Base-by-base conservation (phyloP, 352 stramenopile genomes). In the Peronospora farinosa region DNA sequence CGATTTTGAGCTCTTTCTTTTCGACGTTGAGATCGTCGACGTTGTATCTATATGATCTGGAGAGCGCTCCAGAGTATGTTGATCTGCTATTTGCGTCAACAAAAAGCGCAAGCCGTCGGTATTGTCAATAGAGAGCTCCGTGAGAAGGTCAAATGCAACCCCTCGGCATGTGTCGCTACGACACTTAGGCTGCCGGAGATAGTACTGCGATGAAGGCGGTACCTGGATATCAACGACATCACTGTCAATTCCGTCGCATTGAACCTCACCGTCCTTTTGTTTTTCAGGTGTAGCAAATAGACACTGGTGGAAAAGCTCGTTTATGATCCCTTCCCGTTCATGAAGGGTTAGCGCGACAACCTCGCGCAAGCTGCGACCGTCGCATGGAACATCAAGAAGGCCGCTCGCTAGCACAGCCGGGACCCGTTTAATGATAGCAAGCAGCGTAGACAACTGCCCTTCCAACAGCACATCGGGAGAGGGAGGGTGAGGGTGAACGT, bases 141-240 rank as follows among this genome's bases (percentile, higher is more conserved):
- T 53, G 9, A 95, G 57, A n/a, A 95, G 60, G 9, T 87, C 74
- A 61, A 92, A 95, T 7, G 84, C 81, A 41, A 91, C 51, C 10
- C 80, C 69, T 36, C 84, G 68, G 32, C 74, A 88, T 1, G 71
- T 75, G 17, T 88, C 74, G 47, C 72, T 89, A n/a, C 72, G 78
- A 31, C 84, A 95, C 47, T 89, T 95, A 0, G 81, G 79, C 41
- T 91, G 77, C 28, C 76, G 78, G 8, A 92, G 54, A 52, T 84
- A 89, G 32, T 87, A 88, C 25, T 86, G 76, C 3, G 74, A 78
- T 5, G 72, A 84, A 19, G 66, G 55, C 41, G 55, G 58, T 16
- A 60, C 44, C 13, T 54, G 55, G 9, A 39, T 48, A 47, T 57
- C 38, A 47, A 44, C 21, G 30, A 27, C n/a, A 8, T n/a, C 38